Conservation (phyloP, 345 rosid species). For the Anastatica hierochuntica region DNA sequence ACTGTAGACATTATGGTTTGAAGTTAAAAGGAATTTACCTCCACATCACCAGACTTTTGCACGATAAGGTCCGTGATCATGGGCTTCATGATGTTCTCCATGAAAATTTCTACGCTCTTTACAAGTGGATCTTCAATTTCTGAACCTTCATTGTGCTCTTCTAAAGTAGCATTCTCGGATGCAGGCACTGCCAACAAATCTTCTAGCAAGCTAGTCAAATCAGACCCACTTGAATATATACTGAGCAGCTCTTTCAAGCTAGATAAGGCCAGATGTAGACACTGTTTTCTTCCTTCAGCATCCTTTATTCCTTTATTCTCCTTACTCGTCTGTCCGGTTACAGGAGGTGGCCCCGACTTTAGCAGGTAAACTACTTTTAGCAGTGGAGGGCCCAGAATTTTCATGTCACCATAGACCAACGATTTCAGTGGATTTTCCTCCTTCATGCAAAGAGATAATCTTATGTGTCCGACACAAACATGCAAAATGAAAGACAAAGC, state of each 20-base stretch:
- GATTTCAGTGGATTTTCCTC: conserved; percentile 49
- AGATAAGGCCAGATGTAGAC: conserved; percentile 45
- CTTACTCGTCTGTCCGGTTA: conserved; percentile 28
- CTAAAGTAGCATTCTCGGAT: conserved; percentile 27
- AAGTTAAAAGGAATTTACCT: conserved; percentile 37
- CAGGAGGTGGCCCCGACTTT: conserved; percentile 27
- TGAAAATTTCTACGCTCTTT: conserved; percentile 36
- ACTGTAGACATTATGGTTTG: neutral
- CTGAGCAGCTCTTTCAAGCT: conserved; percentile 59
- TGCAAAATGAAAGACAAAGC: conserved; percentile 44
- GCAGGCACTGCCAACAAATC: conserved; percentile 42
- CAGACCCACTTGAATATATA: conserved; percentile 32
- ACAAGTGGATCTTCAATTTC: conserved; percentile 36
- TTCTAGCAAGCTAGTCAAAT: conserved; percentile 43
- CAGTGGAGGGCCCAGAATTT: conserved; percentile 47
- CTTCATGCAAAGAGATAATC: conserved; percentile 32
- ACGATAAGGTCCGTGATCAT: conserved; percentile 41
- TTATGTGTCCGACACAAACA: conserved; percentile 42
- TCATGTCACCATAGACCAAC: conserved; percentile 53
- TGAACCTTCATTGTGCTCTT: conserved; percentile 32
- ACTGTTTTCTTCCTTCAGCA: conserved; percentile 43
- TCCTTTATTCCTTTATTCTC: conserved; percentile 29
- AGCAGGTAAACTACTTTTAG: conserved; percentile 52
- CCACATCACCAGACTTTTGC: conserved; percentile 35
- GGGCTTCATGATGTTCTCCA: conserved; percentile 47